These are phyloP conservation scores for Amaranthus cruentus DNA, from an alignment of 148 eudicot species.

Conservation along the genomic window DNA sequence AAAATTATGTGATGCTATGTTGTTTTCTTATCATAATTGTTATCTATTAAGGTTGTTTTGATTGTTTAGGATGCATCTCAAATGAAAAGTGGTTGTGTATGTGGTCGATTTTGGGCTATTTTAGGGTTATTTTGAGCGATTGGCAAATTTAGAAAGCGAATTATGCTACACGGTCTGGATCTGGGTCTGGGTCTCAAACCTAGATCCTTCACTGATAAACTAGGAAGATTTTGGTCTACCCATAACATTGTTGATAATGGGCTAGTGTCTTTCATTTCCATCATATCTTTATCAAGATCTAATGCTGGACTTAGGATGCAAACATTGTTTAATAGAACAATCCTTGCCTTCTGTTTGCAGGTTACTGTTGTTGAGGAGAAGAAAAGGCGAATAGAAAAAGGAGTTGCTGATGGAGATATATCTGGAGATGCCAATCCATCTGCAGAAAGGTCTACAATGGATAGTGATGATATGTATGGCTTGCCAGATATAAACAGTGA, in stretches of 20 bases:
- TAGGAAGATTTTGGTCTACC: no score
- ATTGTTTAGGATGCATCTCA: not conserved
- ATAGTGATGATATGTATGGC: constrained; percentile 25
- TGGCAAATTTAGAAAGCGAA: no score
- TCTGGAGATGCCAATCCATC: constrained; percentile 21
- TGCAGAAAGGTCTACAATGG: constrained; percentile 16
- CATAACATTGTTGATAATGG: not conserved
- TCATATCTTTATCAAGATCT: not conserved
- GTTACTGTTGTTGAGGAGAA: constrained; percentile 36
- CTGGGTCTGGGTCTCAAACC: no score
- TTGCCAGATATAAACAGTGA: constrained; percentile 30
- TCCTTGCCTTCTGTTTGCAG: constrained; percentile 20
- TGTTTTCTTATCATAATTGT: not conserved
- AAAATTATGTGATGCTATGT: not conserved
- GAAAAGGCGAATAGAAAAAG: constrained; percentile 29
- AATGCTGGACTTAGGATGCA: not conserved
- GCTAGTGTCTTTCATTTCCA: not conserved
- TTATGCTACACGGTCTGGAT: no score
- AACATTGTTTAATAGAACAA: not conserved
- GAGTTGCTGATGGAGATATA: constrained; percentile 20
- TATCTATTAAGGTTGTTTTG: not conserved
- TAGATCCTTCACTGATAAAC: no score
- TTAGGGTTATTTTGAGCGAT: not conserved
- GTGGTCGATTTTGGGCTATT: not conserved
- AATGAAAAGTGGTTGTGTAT: constrained; percentile 4